These are phyloP conservation scores for Neophaeococcomyces aloes DNA, from an alignment of 2,329 filamentous ascomycete species.

Conservation along the genomic window DNA sequence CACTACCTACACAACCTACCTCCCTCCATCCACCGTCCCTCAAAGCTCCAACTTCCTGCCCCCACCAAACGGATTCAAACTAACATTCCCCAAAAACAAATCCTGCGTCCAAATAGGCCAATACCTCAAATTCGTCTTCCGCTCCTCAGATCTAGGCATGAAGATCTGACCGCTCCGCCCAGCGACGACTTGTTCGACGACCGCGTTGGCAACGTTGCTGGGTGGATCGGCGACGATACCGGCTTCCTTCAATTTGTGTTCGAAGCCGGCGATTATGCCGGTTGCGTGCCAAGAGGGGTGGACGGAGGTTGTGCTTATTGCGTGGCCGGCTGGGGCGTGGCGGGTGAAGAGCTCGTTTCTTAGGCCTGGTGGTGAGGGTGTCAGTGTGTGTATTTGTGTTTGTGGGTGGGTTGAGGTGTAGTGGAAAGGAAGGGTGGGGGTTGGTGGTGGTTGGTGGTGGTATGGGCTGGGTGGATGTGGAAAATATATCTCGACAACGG, in stretches of 20 bases:
- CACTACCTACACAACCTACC: too few relatives aligned
- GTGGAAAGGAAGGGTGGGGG: too few relatives aligned
- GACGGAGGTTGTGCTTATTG: conserved; percentile 17
- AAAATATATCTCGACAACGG: too few relatives aligned
- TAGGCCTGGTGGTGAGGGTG: conserved; percentile 29
- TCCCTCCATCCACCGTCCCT: too few relatives aligned
- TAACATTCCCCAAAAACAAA: conserved; percentile 1
- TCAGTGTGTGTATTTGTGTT: too few relatives aligned
- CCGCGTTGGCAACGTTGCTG: conserved; percentile 49
- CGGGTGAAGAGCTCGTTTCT: conserved; percentile 46
- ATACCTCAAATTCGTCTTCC: conserved; percentile 5
- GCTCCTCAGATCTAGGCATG: conserved; percentile 14
- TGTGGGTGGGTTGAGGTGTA: too few relatives aligned
- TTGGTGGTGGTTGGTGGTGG: too few relatives aligned
- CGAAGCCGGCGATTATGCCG: conserved; percentile 34
- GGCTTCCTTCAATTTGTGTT: conserved; percentile 45
- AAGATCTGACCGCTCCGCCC: conserved; percentile 17
- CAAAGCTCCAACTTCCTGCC: too few relatives aligned
- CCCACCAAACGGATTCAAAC: conserved; percentile 3
- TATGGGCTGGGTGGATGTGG: too few relatives aligned
- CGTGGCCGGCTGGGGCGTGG: conserved; percentile 35
- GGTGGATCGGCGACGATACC: conserved; percentile 29
- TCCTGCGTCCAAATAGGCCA: conserved; percentile 19
- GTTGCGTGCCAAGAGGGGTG: conserved; percentile 20
- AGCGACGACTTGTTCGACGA: conserved; percentile 42